A percentile compares a stretch with the other conserved stretches of the same genome.
phyloP scores from a whole-genome alignment of 805 yeast species.

The Jamesozyma spencerorum region DNA sequence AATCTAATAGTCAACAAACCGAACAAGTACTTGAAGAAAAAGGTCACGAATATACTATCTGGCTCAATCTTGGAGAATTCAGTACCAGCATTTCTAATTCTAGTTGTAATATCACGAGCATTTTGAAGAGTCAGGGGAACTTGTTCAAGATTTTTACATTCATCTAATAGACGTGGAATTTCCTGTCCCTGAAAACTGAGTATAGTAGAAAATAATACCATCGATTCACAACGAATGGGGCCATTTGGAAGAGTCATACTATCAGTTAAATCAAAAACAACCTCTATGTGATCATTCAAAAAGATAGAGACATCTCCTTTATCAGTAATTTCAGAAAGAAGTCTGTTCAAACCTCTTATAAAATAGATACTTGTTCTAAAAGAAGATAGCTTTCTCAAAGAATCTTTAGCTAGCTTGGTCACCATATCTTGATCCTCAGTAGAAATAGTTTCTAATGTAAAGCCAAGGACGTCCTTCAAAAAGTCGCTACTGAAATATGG shows the following conservation, averaged over 20 bases:
- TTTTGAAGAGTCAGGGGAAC: constrained; percentile 60
- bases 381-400: constrained; percentile 19
- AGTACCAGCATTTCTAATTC: constrained; percentile 51
- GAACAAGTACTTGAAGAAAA: constrained; percentile 39
- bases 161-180: constrained; percentile 37
- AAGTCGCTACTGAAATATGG: constrained; percentile 24
- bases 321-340: constrained; percentile 6
- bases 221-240: constrained; percentile 40
- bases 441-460: constrained; percentile 30
- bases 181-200: constrained; percentile 19
- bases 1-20: constrained; percentile 70
- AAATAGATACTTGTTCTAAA: constrained; percentile 32
- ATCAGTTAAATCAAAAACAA: constrained; percentile 13
- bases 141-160: constrained; percentile 55
- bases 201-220: constrained; percentile 36
- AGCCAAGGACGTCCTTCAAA: constrained; percentile 36
- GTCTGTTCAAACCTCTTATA: constrained; percentile 29
- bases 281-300: not conserved
- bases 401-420: constrained; percentile 10
- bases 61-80: constrained; percentile 31
- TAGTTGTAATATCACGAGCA: constrained; percentile 64
- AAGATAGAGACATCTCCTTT: not conserved
- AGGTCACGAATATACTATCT: constrained; percentile 10
- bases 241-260: constrained; percentile 44
- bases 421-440: constrained; percentile 16